Evolutionary conservation across 768 basidiomycete genomes (phyloP).

Genomic region (Suillus sp.): DNA sequence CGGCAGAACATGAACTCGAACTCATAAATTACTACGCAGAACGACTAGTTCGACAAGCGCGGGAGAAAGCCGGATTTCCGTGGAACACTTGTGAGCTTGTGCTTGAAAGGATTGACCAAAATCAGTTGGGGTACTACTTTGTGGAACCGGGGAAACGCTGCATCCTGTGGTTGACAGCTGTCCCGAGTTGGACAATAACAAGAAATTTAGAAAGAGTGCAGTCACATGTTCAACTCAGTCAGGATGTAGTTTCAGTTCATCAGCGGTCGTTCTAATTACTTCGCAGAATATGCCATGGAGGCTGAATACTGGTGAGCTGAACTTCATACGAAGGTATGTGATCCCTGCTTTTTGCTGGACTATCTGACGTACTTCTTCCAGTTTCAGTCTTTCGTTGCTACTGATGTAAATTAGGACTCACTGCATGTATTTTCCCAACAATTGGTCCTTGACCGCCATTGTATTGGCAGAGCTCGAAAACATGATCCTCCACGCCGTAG

Average conservation of each 20-base stretch:
- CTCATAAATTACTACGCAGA: conserved; percentile 28
- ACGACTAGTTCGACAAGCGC: conserved; percentile 20
- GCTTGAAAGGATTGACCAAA: conserved; percentile 12
- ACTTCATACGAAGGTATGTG: background rate
- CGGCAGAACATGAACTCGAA: conserved; percentile 29
- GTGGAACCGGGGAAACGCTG: conserved; percentile 43
- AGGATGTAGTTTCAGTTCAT: conserved; percentile 16
- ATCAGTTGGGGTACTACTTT: conserved; percentile 43
- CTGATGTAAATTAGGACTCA: conserved; percentile 3
- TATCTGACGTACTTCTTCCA: background rate
- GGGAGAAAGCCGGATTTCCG: conserved; percentile 19
- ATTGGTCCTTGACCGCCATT: background rate
- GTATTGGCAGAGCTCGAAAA: background rate
- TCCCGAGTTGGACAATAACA: conserved; percentile 28
- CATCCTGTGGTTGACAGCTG: conserved; percentile 46
- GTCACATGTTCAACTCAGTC: conserved; percentile 42
- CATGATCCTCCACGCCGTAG: background rate
- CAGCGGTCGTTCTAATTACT: background rate
- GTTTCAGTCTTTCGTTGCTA: background rate
- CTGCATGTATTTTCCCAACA: conserved; percentile 7
- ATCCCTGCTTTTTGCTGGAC: background rate
- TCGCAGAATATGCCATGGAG: conserved; percentile 23
- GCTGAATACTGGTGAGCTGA: conserved; percentile 23
- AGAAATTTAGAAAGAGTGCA: conserved; percentile 40
- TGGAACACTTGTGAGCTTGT: background rate